phyloP scores from a whole-genome alignment of 1,139 yeast genomes.

The Zygoascus sp. region DNA sequence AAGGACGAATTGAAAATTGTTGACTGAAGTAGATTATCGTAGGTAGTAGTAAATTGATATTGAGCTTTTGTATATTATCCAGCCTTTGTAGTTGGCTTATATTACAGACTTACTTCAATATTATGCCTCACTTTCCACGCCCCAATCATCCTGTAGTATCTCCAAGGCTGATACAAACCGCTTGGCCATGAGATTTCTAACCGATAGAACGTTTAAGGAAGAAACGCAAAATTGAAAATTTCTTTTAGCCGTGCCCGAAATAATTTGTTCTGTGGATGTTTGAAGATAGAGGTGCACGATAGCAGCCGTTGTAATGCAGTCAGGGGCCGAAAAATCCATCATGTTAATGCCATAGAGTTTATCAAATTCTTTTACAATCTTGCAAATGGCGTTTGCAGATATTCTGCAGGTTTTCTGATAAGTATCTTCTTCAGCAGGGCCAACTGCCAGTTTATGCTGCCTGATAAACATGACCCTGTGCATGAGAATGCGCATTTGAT shows the following conservation, averaged over 20 bases:
- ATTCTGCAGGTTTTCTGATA: conserved; percentile 14
- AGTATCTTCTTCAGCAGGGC: conserved; percentile 10
- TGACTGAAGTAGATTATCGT: conserved; percentile 5
- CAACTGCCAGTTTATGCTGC: conserved; percentile 8
- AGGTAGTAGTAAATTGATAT: conserved; percentile 7
- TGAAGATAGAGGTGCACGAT: conserved; percentile 16
- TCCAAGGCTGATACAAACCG: not conserved
- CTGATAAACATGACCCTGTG: conserved; percentile 14
- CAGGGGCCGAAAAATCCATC: conserved; percentile 16
- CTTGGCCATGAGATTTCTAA: not conserved
- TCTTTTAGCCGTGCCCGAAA: conserved; percentile 9
- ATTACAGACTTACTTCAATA: not conserved
- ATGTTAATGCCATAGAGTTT: conserved; percentile 11
- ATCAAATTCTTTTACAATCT: conserved; percentile 12
- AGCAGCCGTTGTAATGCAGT: conserved; percentile 16
- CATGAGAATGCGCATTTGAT: conserved; percentile 14
- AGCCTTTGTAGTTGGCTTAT: not conserved
- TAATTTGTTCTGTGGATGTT: conserved; percentile 5
- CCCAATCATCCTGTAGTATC: not conserved
- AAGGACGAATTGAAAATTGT: not conserved
- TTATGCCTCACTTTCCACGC: not conserved
- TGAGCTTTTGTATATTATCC: not conserved
- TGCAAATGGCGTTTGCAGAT: conserved; percentile 15
- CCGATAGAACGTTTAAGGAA: not conserved
- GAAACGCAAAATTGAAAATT: not conserved